These are phyloP conservation scores for Fusarium odoratissimum DNA, from an alignment of 2,329 filamentous ascomycete species.

Conservation along the genomic window DNA sequence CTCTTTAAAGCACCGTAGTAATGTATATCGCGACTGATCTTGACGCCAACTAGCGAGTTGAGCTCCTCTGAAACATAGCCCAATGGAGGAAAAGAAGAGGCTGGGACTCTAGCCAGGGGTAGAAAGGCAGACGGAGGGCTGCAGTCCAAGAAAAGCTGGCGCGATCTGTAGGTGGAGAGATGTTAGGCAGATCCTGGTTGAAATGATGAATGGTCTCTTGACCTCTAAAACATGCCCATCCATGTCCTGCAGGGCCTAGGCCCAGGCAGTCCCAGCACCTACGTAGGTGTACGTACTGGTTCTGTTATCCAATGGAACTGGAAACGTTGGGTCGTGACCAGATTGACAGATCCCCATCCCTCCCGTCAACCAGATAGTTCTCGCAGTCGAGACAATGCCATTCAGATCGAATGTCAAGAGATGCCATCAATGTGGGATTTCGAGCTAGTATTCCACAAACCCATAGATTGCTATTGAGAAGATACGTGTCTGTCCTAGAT, in stretches of 20 bases:
- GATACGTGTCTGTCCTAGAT: neutral
- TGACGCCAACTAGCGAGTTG: neutral
- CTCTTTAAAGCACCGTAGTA: neutral
- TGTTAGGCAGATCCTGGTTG: slow-evolving; percentile 37
- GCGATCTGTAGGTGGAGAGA: slow-evolving; percentile 46
- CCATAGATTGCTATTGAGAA: no score
- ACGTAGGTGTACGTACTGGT: slow-evolving; percentile 3
- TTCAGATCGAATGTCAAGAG: neutral
- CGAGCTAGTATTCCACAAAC: neutral
- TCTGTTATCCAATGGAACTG: neutral
- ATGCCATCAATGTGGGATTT: neutral
- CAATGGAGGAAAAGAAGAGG: slow-evolving; percentile 13
- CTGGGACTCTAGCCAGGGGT: slow-evolving; percentile 21
- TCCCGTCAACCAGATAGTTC: slow-evolving; percentile 1
- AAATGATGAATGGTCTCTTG: slow-evolving; percentile 10
- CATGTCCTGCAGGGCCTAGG: slow-evolving; percentile 40
- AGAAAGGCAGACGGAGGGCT: slow-evolving; percentile 7
- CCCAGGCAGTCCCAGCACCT: slow-evolving; percentile 17
- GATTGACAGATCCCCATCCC: slow-evolving; percentile 22
- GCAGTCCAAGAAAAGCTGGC: slow-evolving; percentile 35
- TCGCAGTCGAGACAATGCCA: neutral
- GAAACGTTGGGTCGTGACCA: slow-evolving; percentile 16
- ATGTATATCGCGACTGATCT: neutral
- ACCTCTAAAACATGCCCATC: slow-evolving; percentile 10
- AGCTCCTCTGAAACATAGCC: neutral